Percentiles rank a stretch among this genome's conserved stretches.
These are phyloP conservation scores for Mortierella sp. DNA, from an alignment of 371 early-diverging fungal species.

Conservation along the genomic window DNA sequence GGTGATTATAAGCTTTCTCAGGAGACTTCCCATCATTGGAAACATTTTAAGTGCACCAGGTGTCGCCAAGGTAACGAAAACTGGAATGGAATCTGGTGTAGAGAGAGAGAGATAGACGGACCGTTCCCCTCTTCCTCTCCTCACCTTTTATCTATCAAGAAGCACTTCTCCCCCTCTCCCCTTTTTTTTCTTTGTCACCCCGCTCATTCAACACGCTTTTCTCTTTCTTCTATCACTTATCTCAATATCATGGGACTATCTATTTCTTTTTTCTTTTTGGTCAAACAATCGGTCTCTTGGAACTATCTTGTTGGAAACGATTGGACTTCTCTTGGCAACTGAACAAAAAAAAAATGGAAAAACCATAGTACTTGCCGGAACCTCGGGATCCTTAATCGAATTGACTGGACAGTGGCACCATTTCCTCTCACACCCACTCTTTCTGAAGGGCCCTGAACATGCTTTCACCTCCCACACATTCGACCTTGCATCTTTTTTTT, in stretches of 20 bases:
- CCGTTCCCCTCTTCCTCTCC: constrained; percentile 1
- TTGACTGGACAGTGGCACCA: neutral
- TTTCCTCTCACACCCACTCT: neutral
- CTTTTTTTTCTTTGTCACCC: constrained; percentile 7
- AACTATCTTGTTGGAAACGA: no score
- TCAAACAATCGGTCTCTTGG: no score
- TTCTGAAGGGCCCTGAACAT: no score
- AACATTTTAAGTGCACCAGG: constrained; percentile 84
- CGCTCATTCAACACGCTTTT: constrained; percentile 10
- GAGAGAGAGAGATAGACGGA: neutral
- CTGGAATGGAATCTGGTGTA: neutral
- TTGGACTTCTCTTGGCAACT: no score
- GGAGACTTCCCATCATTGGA: constrained; percentile 91
- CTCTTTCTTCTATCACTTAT: neutral
- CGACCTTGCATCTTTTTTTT: no score
- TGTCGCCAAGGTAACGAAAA: constrained; percentile 70
- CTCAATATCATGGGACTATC: constrained; percentile 4
- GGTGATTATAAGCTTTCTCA: constrained; percentile 86
- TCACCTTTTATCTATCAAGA: neutral
- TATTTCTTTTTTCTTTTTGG: no score
- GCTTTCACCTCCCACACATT: no score
- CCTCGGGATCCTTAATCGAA: constrained; percentile 23
- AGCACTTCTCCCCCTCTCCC: constrained; percentile 5
- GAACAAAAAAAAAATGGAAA: no score
- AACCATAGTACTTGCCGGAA: constrained; percentile 29